Base-by-base conservation (phyloP, 1,284 basidiomycete species). In the Ganoderma boninense region DNA sequence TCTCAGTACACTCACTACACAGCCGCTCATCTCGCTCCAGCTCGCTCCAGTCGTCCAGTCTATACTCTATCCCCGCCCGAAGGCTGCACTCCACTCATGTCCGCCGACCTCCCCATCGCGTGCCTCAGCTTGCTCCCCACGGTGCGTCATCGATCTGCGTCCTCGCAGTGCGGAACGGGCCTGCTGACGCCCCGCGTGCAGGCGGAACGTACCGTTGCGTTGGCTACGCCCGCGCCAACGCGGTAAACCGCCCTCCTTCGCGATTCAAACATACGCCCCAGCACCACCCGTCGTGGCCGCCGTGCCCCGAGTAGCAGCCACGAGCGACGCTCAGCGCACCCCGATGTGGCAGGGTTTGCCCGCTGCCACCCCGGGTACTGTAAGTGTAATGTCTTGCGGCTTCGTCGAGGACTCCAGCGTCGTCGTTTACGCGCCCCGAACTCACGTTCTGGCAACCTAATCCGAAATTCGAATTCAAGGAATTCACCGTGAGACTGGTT, bases 111-210 rank as follows among this genome's bases (percentile, higher is more conserved):
- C 3, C 11, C 29, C 54, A 57, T 18, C 29, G 16, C 54, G 54
- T 57, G 54, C 54, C 18, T 35, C 54, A 6, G 3, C 2, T 32
- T 4, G 29, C 29, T 32, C 6, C 54, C 54, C 54, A 57, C 54
- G 54, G 54, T 57, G 29, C 54, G 54, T 57, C 54, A 57, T 57
- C 29, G 54, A 57, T 57, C 54, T 57, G 54, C 54, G 54, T 29
- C 46, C 20, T 49, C 46, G 46, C 46, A 49, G 46, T 35, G 13
- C 52, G 26, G 11, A 6, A 56, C 49, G 26, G 29, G 18, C 54
- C 29, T 20, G 54, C 29, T 57, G 54, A 32, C 54, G 32, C 32
- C 54, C 49, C 54, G 14, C 54, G 54, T 57, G 29, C 54, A 57
- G 54, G 54, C 32, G 54, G 54, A 35, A 32, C 18, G 54, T 35